Evolutionary conservation across 305 asterid species (phyloP).

Genomic region (Caryopteris hybrid): DNA sequence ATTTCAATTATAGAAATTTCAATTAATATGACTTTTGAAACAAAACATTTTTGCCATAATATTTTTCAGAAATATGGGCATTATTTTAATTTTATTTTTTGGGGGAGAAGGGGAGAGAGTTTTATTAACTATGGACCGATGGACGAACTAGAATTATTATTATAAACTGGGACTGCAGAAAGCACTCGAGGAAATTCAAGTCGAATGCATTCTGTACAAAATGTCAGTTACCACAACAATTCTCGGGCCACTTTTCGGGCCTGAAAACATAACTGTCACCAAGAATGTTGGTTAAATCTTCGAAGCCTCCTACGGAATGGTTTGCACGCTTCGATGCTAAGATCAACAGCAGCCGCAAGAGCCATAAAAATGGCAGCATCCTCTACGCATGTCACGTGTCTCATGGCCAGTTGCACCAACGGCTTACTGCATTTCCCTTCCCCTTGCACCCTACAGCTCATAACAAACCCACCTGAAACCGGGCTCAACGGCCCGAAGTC

Average conservation of each 20-base stretch:
- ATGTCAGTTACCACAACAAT: neutral
- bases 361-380: constrained; percentile 98
- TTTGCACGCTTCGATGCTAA: constrained; percentile 81
- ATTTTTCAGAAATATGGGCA: too few species aligned
- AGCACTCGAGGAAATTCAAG: too few species aligned
- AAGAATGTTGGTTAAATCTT: constrained; percentile 59
- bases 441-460: constrained; percentile 84
- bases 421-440: constrained; percentile 86
- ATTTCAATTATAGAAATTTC: too few species aligned
- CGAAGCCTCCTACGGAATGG: constrained; percentile 69
- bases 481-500: constrained; percentile 70
- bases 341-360: constrained; percentile 88
- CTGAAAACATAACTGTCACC: too few species aligned
- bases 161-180: too few species aligned
- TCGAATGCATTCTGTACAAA: constrained; percentile 42
- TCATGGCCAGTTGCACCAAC: constrained; percentile 73
- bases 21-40: too few species aligned
- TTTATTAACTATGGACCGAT: too few species aligned
- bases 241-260: too few species aligned
- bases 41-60: too few species aligned
- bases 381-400: constrained; percentile 80
- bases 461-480: constrained; percentile 64
- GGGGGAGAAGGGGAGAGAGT: too few species aligned
- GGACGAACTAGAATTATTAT: too few species aligned
- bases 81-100: too few species aligned